A percentile compares a stretch with the other conserved stretches of the same genome.
Conservation (phyloP, 441 rosid genomes). For the Eruca vesicaria region DNA sequence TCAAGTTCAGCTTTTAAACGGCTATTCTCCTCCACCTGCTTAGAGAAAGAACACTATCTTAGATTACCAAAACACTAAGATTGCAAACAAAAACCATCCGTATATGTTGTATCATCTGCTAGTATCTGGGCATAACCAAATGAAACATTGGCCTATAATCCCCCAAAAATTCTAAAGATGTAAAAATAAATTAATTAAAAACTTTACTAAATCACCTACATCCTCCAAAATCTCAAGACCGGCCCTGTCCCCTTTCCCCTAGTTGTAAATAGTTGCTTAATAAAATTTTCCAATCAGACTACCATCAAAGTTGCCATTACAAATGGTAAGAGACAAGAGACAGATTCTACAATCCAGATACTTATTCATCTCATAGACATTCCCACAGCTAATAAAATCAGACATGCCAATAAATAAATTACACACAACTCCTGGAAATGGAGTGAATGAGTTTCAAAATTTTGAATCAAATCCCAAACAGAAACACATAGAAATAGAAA, state of each 20-base stretch:
- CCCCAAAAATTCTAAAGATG: no score
- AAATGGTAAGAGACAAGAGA: not conserved
- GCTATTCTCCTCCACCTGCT: slow-evolving; percentile 75
- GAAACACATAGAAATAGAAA: not conserved
- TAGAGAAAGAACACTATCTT: slow-evolving; percentile 19
- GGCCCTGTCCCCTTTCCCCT: no score
- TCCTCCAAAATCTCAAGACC: no score
- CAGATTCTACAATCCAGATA: not conserved
- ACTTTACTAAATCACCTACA: no score
- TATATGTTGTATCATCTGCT: not conserved
- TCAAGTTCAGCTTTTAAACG: slow-evolving; percentile 70
- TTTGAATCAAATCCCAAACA: not conserved
- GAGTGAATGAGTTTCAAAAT: not conserved
- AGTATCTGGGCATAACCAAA: no score
- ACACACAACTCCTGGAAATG: not conserved
- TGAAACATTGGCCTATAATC: no score
- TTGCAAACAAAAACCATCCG: slow-evolving; percentile 2
- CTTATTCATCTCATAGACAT: not conserved
- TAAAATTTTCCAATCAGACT: not conserved
- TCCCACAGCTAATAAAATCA: not conserved
- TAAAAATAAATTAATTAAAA: no score
- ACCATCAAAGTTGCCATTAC: not conserved
- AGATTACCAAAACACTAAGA: not conserved
- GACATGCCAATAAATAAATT: not conserved
- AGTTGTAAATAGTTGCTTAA: not conserved